These are phyloP conservation scores for Saprolegnia parasitica DNA, from an alignment of 352 stramenopile species.

Conservation along the genomic window DNA sequence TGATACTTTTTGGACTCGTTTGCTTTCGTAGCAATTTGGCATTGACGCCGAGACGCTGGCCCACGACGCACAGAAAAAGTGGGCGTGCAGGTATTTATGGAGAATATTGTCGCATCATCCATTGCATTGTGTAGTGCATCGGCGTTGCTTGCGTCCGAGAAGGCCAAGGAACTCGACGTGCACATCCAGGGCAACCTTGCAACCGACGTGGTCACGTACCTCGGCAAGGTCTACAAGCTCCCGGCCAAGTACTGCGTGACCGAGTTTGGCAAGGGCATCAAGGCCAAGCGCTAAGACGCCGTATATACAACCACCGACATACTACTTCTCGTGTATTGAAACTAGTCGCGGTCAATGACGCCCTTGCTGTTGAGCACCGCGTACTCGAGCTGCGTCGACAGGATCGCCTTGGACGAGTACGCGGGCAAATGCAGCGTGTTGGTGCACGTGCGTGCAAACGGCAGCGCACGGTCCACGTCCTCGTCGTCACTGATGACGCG, in stretches of 20 bases:
- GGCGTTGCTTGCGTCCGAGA: conserved; percentile 47
- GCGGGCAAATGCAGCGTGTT: conserved; percentile 81
- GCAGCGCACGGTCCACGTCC: conserved; percentile 67
- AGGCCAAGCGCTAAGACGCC: conserved; percentile 43
- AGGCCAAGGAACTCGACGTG: conserved; percentile 66
- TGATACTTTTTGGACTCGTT: not conserved
- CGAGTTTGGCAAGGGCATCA: conserved; percentile 74
- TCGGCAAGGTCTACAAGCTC: conserved; percentile 63
- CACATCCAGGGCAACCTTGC: conserved; percentile 75
- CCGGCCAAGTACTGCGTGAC: conserved; percentile 62
- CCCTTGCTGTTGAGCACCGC: conserved; percentile 75
- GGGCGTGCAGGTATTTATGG: conserved; percentile 46
- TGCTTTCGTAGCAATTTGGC: conserved; percentile 52
- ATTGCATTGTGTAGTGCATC: conserved; percentile 33
- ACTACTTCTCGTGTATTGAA: not conserved
- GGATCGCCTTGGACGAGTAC: conserved; percentile 66
- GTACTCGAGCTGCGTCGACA: conserved; percentile 58
- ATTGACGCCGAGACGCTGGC: conserved; percentile 61
- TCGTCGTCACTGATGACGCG: conserved; percentile 57
- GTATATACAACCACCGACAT: conserved; percentile 39
- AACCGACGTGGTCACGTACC: conserved; percentile 65
- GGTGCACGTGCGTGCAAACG: conserved; percentile 80
- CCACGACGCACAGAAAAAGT: conserved; percentile 81
- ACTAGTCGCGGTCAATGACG: conserved; percentile 75
- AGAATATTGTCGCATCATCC: not conserved